phyloP scores from a whole-genome alignment of 352 stramenopile species.

The Phytophthora hybrid region DNA sequence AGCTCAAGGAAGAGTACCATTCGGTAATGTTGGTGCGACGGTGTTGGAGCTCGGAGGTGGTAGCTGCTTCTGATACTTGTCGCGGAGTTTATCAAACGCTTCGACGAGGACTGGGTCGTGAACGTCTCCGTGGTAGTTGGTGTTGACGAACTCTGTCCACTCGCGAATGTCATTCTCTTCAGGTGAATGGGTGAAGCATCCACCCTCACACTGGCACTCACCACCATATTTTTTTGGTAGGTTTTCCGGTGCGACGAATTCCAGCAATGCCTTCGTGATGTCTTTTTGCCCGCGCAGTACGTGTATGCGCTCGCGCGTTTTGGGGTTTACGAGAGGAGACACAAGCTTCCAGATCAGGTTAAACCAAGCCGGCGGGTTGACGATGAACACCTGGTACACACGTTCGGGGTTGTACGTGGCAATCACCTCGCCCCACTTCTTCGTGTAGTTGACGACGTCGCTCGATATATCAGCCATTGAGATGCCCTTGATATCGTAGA shows the following conservation, averaged over 20 bases:
- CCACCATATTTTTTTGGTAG: slow-evolving; percentile 74
- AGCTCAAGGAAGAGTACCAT: slow-evolving; percentile 14
- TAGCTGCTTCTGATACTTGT: slow-evolving; percentile 60
- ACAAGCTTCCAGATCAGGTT: slow-evolving; percentile 86
- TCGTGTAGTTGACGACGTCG: slow-evolving; percentile 78
- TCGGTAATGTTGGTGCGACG: slow-evolving; percentile 7
- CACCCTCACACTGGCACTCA: slow-evolving; percentile 64
- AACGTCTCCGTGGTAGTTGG: slow-evolving; percentile 41
- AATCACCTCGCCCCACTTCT: slow-evolving; percentile 66
- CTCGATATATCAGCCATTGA: slow-evolving; percentile 75
- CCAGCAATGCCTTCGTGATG: slow-evolving; percentile 72
- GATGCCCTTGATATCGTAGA: slow-evolving; percentile 82
- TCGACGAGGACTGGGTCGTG: slow-evolving; percentile 46
- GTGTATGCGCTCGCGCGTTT: slow-evolving; percentile 78
- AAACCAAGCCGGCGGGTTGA: slow-evolving; percentile 81
- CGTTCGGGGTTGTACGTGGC: slow-evolving; percentile 81
- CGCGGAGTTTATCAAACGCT: slow-evolving; percentile 52
- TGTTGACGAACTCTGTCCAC: slow-evolving; percentile 65
- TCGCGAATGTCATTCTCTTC: slow-evolving; percentile 74
- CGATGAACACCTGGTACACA: slow-evolving; percentile 75
- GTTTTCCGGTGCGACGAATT: slow-evolving; percentile 72
- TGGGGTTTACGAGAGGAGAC: slow-evolving; percentile 73
- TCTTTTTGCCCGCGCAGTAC: slow-evolving; percentile 74
- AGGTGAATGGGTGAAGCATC: slow-evolving; percentile 67
- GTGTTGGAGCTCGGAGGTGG: slow-evolving; percentile 19